Base-by-base conservation (phyloP, 306 rosid species). In the Oxytropis ochrocephala region DNA sequence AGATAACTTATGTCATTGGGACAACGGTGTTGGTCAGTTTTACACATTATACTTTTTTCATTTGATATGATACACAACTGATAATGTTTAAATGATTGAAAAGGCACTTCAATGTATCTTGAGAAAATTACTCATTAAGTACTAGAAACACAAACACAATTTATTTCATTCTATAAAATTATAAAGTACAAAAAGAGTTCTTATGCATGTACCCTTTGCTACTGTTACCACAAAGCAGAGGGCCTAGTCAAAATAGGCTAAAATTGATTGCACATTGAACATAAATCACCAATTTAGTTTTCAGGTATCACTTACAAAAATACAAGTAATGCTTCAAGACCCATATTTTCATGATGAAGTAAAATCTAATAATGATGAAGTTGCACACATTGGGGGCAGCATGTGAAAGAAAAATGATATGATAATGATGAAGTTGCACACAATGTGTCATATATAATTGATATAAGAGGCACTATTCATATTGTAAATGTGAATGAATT, bases 21-120 rank as follows among this genome's bases (percentile, higher is more conserved):
- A n/a, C n/a, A n/a, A n/a, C n/a, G n/a, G n/a, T n/a, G n/a, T n/a
- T n/a, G n/a, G n/a, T n/a, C n/a, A n/a, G n/a, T n/a, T n/a, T n/a
- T n/a, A n/a, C n/a, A n/a, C n/a, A n/a, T n/a, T n/a, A n/a, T n/a
- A n/a, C n/a, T n/a, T n/a, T 56, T 82, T 78, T 17, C 49, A 60
- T 68, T 65, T 16, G 71, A 67, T 29, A 68, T 52, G 64, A 75
- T 72, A 80, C 75, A 63, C 74, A 35, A 69, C 44, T 9, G 14
- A 33, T 35, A 38, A 41, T 21, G 13, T 10, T 50, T 12, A 16
- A 48, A 42, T 67, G 18, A 30, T 47, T 80, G 62, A 64, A 74
- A 72, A 43, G 16, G 57, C 58, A 57, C 18, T 59, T 38, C 32
- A 4, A 7, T 53, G 56, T 41, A 67, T 79, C 21, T 46, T 21